Evolutionary conservation across 176 grass and related monocot species (phyloP).

Genomic region (Bothriochloa decipiens): DNA sequence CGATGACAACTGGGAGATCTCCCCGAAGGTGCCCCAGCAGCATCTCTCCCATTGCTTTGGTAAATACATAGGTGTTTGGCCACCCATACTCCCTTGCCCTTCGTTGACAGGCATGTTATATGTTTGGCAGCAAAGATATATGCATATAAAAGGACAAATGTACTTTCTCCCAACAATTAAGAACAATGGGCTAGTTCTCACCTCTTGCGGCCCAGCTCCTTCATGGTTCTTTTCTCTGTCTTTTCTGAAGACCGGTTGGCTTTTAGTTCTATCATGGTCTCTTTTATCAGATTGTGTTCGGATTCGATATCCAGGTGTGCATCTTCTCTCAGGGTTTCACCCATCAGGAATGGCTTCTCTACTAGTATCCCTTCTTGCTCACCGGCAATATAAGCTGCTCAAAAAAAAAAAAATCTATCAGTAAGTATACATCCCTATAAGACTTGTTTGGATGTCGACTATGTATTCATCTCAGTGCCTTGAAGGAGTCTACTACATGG

Average conservation of each 20-base stretch:
- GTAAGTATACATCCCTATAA: too few species aligned
- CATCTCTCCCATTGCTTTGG: constrained; percentile 86
- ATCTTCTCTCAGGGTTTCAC: constrained; percentile 44
- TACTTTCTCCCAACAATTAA: too few species aligned
- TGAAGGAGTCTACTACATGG: not conserved
- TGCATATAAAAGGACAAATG: too few species aligned
- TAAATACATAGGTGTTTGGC: constrained; percentile 82
- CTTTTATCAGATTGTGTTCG: constrained; percentile 51
- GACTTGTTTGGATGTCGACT: not conserved
- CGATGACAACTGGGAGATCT: constrained; percentile 54
- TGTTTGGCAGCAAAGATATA: too few species aligned
- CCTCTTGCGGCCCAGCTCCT: constrained; percentile 69
- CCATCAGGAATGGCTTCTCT: constrained; percentile 60
- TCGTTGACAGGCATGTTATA: not conserved
- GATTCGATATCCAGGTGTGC: constrained; percentile 54
- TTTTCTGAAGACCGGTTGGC: not conserved
- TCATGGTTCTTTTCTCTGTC: constrained; percentile 54
- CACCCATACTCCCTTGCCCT: constrained; percentile 69
- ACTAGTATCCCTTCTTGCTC: constrained; percentile 50
- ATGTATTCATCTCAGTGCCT: too few species aligned
- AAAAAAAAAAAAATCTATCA: not conserved
- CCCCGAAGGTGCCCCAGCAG: constrained; percentile 52
- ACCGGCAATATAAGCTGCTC: constrained; percentile 61
- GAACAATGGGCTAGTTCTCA: too few species aligned
- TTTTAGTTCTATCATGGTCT: constrained; percentile 42